phyloP scores from a whole-genome alignment of 257 asterid genomes.

The Avicennia marina region DNA sequence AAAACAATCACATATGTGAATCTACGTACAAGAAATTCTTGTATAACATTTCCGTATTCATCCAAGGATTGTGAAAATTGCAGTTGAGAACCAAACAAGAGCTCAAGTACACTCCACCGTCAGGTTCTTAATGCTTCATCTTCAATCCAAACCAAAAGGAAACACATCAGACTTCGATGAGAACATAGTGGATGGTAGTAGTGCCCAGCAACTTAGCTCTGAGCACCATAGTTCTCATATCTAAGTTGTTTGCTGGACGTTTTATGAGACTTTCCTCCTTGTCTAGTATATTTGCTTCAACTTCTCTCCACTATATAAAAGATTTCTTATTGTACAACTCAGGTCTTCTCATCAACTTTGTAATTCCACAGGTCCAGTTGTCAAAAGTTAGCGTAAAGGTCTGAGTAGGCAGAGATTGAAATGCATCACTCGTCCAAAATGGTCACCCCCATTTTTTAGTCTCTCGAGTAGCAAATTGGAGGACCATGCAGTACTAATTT shows the following conservation, averaged over 20 bases:
- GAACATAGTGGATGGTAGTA: neutral
- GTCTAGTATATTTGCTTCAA: conserved; percentile 22
- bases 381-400: conserved; percentile 6
- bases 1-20: conserved; percentile 22
- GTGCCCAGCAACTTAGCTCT: neutral
- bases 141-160: too few species aligned
- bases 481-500: neutral
- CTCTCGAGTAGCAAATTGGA: neutral
- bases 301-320: conserved; percentile 24
- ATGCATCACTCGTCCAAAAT: conserved; percentile 2
- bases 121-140: too few species aligned
- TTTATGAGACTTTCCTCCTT: conserved; percentile 20
- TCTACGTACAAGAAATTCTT: conserved; percentile 24
- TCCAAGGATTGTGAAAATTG: conserved; percentile 8
- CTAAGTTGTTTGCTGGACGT: conserved; percentile 16
- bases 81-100: conserved; percentile 5
- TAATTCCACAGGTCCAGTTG: conserved; percentile 21
- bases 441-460: neutral
- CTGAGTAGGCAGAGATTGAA: conserved; percentile 14
- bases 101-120: conserved; percentile 8
- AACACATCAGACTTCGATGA: conserved; percentile 9
- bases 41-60: conserved; percentile 24
- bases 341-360: conserved; percentile 23
- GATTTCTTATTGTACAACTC: conserved; percentile 29
- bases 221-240: conserved; percentile 9